Percentiles rank a stretch among this genome's conserved stretches.
Evolutionary conservation across 257 asterid species (phyloP).

Genomic region (Echites panduratus): DNA sequence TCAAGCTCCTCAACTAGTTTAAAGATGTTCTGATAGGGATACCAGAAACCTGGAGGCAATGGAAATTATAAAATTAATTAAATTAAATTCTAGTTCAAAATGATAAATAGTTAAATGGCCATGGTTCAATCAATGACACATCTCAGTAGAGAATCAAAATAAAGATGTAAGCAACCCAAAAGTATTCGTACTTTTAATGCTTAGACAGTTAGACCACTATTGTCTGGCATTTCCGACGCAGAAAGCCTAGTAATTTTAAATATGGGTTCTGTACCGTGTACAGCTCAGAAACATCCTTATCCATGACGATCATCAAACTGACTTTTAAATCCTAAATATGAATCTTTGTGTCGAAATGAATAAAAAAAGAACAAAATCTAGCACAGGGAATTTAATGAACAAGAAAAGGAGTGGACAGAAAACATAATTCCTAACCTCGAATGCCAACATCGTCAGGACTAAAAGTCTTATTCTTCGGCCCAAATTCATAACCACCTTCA

Average conservation of each 20-base stretch:
- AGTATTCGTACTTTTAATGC: neutral
- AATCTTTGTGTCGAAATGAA: neutral
- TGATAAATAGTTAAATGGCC: neutral
- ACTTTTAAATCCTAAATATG: neutral
- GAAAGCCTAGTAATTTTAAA: neutral
- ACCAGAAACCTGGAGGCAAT: constrained; percentile 44
- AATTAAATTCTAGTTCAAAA: no score
- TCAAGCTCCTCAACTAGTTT: constrained; percentile 53
- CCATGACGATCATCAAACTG: neutral
- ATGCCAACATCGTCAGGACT: constrained; percentile 57
- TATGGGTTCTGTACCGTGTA: no score
- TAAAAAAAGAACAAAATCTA: neutral
- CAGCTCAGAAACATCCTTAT: neutral
- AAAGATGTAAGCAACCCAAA: neutral
- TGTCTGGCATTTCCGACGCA: neutral
- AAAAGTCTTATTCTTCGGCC: constrained; percentile 37
- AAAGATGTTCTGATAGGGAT: constrained; percentile 47
- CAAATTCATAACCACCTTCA: constrained; percentile 66
- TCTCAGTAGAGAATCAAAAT: neutral
- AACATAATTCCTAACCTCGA: constrained; percentile 29
- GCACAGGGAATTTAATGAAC: neutral
- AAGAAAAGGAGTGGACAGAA: neutral
- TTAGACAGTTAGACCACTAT: no score
- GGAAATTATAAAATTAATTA: neutral
- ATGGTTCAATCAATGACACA: neutral